Conservation (phyloP, 352 stramenopile genomes). For the Phytophthora fragariae region DNA sequence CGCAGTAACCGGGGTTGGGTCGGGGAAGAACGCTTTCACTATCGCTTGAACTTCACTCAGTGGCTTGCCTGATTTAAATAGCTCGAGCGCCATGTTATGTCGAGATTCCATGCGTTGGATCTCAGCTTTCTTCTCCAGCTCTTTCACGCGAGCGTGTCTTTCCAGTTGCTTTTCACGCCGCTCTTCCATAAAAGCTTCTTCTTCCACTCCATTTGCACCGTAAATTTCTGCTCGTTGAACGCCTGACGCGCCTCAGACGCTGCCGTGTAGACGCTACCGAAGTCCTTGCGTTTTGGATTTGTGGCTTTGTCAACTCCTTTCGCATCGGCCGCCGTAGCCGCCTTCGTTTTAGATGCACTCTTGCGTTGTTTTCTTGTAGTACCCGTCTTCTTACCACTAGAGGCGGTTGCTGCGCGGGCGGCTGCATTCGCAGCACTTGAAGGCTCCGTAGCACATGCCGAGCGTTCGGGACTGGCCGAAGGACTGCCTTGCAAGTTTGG, state of each 20-base stretch:
- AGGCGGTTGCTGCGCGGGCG: too few relatives aligned
- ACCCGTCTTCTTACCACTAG: too few relatives aligned
- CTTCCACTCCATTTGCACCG: not conserved
- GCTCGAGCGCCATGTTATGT: not conserved
- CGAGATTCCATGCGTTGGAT: too few relatives aligned
- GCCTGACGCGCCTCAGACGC: not conserved
- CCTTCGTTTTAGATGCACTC: too few relatives aligned
- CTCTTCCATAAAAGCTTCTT: not conserved
- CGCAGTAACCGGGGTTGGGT: too few relatives aligned
- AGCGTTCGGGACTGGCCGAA: too few relatives aligned
- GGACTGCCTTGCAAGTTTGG: too few relatives aligned
- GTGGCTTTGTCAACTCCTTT: constrained; percentile 5
- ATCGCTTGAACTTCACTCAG: not conserved
- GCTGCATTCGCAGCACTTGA: too few relatives aligned
- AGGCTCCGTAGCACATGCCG: too few relatives aligned
- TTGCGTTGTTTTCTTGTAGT: too few relatives aligned
- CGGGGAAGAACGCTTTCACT: not conserved
- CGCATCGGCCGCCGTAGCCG: not conserved
- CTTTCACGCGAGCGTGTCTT: not conserved
- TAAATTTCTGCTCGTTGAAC: too few relatives aligned
- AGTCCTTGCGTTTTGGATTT: constrained; percentile 8
- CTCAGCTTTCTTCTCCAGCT: too few relatives aligned
- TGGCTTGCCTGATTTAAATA: not conserved
- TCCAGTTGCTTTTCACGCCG: not conserved
- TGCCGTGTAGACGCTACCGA: constrained; percentile 15